Evolutionary conservation across 306 rosid genomes (phyloP), one percentile per base, ranked within the genome.

Genomic region (Dalbergia cultrata): DNA sequence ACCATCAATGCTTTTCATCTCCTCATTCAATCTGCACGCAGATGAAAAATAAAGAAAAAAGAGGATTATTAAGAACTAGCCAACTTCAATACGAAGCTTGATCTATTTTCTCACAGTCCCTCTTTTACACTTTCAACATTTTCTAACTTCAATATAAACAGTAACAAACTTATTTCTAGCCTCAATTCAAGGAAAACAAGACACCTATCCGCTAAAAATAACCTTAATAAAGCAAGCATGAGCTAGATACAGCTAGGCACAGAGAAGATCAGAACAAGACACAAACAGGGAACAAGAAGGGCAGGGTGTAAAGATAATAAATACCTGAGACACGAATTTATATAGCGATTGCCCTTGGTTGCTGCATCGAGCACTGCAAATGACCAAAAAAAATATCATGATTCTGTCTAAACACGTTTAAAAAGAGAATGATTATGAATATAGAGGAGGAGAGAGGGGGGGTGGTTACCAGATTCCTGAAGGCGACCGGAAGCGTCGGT

Each of bases 321-420:
- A 17, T 90, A 95, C 98, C 97, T 91, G 83, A 91, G 93, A 82
- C 95, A 86, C 33, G 99, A 93, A 84, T 95, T 93, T 26, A 93
- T 90, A 85, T 91, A 91, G 1, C 94, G 90, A 63, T 90, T 93
- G 34, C 99, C 97, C 86, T 90, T 93, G 5, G 92, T 85, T 62
- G 94, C 92, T 17, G 92, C 92, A 85, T 95, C 97, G 80, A 93
- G 96, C 77, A 95, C 97, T 90, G 89, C 66, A 86, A 37, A 44
- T 22, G 31, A 26, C 31, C 4, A 33, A 66, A 68, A 70, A 72
- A 69, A 22, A 75, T 9, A 82, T 17, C 60, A 44, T 33, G 35
- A 26, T 26, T 12, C 33, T 57, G 33, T 12, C 33, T 57, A 13
- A 19, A 13, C 60, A 50, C 14, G 4, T 50, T 12, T 12, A 50